These are phyloP conservation scores for Miamiensis avidus DNA, from an alignment of 169 alveolate species.

Conservation along the genomic window DNA sequence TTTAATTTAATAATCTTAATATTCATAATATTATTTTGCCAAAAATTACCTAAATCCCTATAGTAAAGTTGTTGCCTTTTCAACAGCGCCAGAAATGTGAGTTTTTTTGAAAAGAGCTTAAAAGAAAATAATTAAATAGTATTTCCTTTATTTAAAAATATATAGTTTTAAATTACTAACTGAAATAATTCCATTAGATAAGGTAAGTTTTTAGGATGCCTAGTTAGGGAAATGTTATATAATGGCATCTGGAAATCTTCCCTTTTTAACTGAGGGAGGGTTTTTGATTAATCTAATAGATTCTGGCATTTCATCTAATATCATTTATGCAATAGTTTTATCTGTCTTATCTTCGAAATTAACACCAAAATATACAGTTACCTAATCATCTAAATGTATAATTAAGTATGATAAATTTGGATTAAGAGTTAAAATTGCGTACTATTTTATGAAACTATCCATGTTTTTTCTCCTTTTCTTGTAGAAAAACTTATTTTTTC, in stretches of 20 bases:
- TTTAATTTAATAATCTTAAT: no score
- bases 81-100: conserved; percentile 7
- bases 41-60: conserved; percentile 9
- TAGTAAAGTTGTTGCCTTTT: neutral
- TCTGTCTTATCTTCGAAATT: conserved; percentile 18
- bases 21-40: no score
- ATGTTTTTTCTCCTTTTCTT: conserved; percentile 15
- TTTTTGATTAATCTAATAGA: neutral
- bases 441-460: conserved; percentile 10
- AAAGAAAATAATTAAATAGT: no score
- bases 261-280: neutral
- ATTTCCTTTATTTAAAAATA: neutral
- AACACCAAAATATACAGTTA: conserved; percentile 14
- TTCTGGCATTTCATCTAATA: conserved; percentile 12
- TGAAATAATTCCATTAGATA: neutral
- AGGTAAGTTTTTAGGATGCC: neutral
- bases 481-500: neutral
- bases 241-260: neutral
- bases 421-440: neutral
- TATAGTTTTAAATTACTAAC: neutral
- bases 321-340: conserved; percentile 10
- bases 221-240: neutral
- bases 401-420: neutral
- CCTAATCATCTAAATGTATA: conserved; percentile 2
- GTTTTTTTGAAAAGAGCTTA: neutral